phyloP scores from a whole-genome alignment of 192 early-diverging fungal genomes.

The Gaertneriomyces semiglobifer region DNA sequence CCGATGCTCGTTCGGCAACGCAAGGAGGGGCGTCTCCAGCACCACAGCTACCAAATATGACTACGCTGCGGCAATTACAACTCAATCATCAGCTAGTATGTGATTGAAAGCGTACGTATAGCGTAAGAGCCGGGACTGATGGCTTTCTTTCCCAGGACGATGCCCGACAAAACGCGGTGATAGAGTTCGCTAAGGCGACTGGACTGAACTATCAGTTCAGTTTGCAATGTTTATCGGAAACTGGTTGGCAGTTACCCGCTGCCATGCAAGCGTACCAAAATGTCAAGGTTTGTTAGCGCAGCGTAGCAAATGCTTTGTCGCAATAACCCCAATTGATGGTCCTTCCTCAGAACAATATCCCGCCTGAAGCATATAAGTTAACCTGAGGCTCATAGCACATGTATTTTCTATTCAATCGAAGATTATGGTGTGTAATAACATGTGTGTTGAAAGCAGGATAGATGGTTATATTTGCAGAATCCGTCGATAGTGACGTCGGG shows the following conservation, averaged over 20 bases:
- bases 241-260: constrained; percentile 26
- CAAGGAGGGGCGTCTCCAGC: neutral
- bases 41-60: constrained; percentile 21
- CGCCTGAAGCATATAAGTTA: constrained; percentile 19
- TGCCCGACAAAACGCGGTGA: constrained; percentile 18
- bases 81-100: constrained; percentile 29
- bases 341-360: constrained; percentile 12
- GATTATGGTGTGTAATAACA: too few relatives aligned
- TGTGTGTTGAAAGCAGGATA: too few relatives aligned
- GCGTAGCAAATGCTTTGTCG: too few relatives aligned
- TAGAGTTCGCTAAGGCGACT: constrained; percentile 31
- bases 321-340: neutral
- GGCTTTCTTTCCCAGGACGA: constrained; percentile 33
- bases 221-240: constrained; percentile 37
- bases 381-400: neutral
- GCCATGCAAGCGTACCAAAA: constrained; percentile 33
- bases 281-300: constrained; percentile 25
- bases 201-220: constrained; percentile 39
- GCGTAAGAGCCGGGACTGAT: too few relatives aligned
- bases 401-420: neutral
- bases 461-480: too few relatives aligned
- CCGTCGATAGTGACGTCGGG: too few relatives aligned
- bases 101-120: neutral
- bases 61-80: constrained; percentile 19
- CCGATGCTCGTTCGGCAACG: neutral